These are phyloP conservation scores for Aspergillus spinulosporus DNA, from an alignment of 2,329 filamentous ascomycete genomes.

Conservation along the genomic window DNA sequence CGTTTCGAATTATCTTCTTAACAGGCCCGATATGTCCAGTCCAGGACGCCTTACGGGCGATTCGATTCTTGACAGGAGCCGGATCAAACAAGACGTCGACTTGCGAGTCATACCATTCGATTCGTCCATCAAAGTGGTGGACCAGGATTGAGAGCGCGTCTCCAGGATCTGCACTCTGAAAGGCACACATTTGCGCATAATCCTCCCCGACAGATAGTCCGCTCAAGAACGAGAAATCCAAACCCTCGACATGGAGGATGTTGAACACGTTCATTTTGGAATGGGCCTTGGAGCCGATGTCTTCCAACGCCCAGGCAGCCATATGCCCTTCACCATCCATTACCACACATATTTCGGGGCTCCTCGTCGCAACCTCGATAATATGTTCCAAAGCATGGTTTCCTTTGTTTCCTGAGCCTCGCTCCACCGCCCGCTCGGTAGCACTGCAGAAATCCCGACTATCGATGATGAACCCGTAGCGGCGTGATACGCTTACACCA, in stretches of 20 bases:
- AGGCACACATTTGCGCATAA: slow-evolving; percentile 71
- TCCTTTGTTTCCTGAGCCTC: slow-evolving; percentile 59
- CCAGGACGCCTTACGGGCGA: slow-evolving; percentile 68
- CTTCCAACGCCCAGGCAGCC: slow-evolving; percentile 91
- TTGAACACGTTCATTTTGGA: slow-evolving; percentile 75
- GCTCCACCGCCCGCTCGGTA: slow-evolving; percentile 72
- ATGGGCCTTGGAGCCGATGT: slow-evolving; percentile 70
- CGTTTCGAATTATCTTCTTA: slow-evolving; percentile 83
- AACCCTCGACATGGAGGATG: slow-evolving; percentile 71
- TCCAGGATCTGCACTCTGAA: slow-evolving; percentile 63
- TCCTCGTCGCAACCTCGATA: slow-evolving; percentile 79
- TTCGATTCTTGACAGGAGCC: slow-evolving; percentile 57
- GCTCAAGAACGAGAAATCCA: slow-evolving; percentile 46
- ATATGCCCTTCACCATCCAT: slow-evolving; percentile 81
- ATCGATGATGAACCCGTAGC: slow-evolving; percentile 80
- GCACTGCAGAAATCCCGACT: slow-evolving; percentile 75
- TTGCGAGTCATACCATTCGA: slow-evolving; percentile 77
- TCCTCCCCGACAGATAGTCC: slow-evolving; percentile 41
- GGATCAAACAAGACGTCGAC: slow-evolving; percentile 81
- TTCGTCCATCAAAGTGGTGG: slow-evolving; percentile 81
- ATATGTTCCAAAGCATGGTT: slow-evolving; percentile 78
- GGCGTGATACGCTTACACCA: slow-evolving; percentile 44
- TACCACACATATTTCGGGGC: slow-evolving; percentile 82
- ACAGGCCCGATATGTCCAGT: slow-evolving; percentile 80
- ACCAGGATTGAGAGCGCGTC: slow-evolving; percentile 71